Evolutionary conservation across 2,329 filamentous ascomycete genomes (phyloP).

Genomic region (Arthrobotrys sphaeroides): DNA sequence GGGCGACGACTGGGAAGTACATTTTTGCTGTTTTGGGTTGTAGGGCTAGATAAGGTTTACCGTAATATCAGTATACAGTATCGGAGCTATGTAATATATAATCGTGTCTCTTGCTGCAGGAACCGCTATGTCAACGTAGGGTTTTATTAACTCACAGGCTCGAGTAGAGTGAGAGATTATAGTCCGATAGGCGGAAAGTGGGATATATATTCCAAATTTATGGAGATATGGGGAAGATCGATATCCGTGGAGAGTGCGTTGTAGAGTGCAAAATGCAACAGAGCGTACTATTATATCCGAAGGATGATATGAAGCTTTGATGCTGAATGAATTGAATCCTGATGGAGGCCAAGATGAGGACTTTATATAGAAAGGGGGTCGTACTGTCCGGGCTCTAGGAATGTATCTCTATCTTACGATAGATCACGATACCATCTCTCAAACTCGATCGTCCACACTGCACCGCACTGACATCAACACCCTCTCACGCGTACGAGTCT

Average conservation of each 20-base stretch:
- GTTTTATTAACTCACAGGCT: background rate
- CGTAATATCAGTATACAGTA: background rate
- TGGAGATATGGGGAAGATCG: constrained; percentile 11
- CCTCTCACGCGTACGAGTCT: background rate
- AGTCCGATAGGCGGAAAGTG: constrained; percentile 2
- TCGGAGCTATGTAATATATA: background rate
- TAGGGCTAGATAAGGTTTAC: constrained; percentile 17
- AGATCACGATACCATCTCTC: constrained; percentile 5
- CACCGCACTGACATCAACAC: background rate
- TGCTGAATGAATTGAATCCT: background rate
- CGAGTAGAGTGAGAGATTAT: background rate
- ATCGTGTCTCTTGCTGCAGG: too few relatives aligned
- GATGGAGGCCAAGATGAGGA: constrained; percentile 4
- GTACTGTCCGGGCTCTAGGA: background rate
- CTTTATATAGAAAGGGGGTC: constrained; percentile 19
- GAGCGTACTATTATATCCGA: background rate
- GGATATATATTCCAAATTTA: background rate
- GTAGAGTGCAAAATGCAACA: constrained; percentile 31
- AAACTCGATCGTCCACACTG: background rate
- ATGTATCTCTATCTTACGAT: background rate
- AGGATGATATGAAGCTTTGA: constrained; percentile 5
- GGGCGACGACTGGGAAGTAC: constrained; percentile 36
- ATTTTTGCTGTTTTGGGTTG: constrained; percentile 24
- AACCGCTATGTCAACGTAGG: too few relatives aligned
- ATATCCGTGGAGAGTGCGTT: constrained; percentile 15